These are phyloP conservation scores for Rosa lucieae DNA, from an alignment of 306 rosid species.

Conservation along the genomic window DNA sequence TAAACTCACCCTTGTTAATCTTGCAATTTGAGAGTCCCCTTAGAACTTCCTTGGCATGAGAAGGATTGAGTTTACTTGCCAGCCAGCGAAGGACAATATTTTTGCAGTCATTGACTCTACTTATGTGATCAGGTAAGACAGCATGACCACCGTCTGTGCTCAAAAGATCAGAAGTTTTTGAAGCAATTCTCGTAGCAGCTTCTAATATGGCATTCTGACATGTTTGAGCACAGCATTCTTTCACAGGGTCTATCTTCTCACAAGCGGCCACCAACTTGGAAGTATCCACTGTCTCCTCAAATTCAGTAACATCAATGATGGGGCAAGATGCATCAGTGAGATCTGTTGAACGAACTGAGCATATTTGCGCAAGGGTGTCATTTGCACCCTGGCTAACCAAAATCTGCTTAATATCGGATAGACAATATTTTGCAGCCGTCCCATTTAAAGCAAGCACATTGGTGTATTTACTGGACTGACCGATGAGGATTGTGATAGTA, in stretches of 20 bases:
- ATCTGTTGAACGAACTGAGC: slow-evolving; percentile 64
- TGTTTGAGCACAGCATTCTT: slow-evolving; percentile 74
- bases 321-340: slow-evolving; percentile 88
- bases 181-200: slow-evolving; percentile 76
- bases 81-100: slow-evolving; percentile 82
- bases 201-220: slow-evolving; percentile 90
- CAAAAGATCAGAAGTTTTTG: slow-evolving; percentile 63
- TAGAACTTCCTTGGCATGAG: slow-evolving; percentile 75
- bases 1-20: slow-evolving; percentile 61
- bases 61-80: slow-evolving; percentile 77
- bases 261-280: slow-evolving; percentile 81
- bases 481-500: slow-evolving; percentile 81
- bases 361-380: slow-evolving; percentile 52
- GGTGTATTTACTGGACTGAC: slow-evolving; percentile 79
- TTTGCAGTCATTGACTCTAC: slow-evolving; percentile 65
- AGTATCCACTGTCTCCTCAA: slow-evolving; percentile 82
- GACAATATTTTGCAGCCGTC: slow-evolving; percentile 64
- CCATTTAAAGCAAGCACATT: slow-evolving; percentile 67
- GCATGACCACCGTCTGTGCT: slow-evolving; percentile 44
- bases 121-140: slow-evolving; percentile 53
- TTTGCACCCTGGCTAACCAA: slow-evolving; percentile 83
- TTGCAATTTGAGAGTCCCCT: slow-evolving; percentile 91
- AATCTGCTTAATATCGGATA: slow-evolving; percentile 84
- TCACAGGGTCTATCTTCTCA: slow-evolving; percentile 77
- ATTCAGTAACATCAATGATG: slow-evolving; percentile 56